Evolutionary conservation across 441 rosid genomes (phyloP).

Genomic region (Melastoma candidum): DNA sequence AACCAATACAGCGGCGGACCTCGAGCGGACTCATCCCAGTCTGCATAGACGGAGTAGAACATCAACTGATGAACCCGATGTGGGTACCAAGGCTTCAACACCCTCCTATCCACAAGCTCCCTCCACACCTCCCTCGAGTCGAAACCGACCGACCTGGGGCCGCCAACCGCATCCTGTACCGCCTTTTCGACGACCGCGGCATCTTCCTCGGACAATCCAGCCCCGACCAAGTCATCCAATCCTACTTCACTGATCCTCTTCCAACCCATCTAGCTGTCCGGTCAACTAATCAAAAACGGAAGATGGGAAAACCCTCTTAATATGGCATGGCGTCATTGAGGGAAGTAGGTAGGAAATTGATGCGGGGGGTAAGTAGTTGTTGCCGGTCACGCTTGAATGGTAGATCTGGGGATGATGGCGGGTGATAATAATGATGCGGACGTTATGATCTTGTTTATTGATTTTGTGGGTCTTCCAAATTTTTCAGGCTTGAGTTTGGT

Average conservation of each 20-base stretch:
- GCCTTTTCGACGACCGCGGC: conserved; percentile 31
- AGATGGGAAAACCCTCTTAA: too few relatives aligned
- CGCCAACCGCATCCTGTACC: conserved; percentile 24
- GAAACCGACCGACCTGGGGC: neutral
- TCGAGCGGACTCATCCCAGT: conserved; percentile 48
- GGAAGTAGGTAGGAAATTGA: too few relatives aligned
- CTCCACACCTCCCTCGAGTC: conserved; percentile 62
- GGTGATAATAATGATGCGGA: too few relatives aligned
- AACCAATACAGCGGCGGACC: conserved; percentile 86
- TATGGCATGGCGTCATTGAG: too few relatives aligned
- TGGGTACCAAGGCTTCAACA: conserved; percentile 62
- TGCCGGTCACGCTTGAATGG: too few relatives aligned
- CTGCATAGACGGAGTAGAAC: conserved; percentile 54
- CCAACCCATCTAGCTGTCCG: conserved; percentile 3
- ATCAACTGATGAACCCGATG: conserved; percentile 61
- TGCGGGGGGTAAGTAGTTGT: too few relatives aligned
- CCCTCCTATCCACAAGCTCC: conserved; percentile 28
- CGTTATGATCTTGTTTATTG: too few relatives aligned
- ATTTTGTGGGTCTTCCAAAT: too few relatives aligned
- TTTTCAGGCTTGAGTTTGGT: too few relatives aligned
- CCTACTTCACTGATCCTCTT: conserved; percentile 37
- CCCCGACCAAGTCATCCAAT: conserved; percentile 37
- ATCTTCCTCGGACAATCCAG: conserved; percentile 39
- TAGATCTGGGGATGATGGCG: too few relatives aligned
- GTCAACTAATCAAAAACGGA: too few relatives aligned